phyloP scores from a whole-genome alignment of 169 alveolate genomes.

The Babesia divergens region DNA sequence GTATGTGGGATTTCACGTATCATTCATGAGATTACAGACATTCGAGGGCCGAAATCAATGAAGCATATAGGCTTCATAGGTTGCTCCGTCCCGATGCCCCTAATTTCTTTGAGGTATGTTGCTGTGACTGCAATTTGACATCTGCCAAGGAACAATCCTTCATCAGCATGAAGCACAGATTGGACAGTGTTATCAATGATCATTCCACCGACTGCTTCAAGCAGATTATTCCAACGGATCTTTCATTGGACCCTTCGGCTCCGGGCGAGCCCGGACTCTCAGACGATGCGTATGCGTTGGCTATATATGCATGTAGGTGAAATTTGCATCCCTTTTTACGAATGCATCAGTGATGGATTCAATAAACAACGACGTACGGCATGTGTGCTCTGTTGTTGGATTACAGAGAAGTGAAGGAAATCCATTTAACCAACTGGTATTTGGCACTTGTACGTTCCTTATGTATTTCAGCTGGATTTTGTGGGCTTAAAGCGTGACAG shows the following conservation, averaged over 20 bases:
- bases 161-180: conserved; percentile 26
- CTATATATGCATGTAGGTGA: conserved; percentile 46
- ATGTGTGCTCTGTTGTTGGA: conserved; percentile 14
- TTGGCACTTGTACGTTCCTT: not conserved
- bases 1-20: not conserved
- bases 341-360: conserved; percentile 40
- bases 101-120: conserved; percentile 47
- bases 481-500: conserved; percentile 53
- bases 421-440: conserved; percentile 1
- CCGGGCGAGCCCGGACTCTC: conserved; percentile 35
- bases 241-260: not conserved
- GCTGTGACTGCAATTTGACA: not conserved
- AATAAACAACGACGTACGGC: conserved; percentile 23
- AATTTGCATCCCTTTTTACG: not conserved
- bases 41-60: conserved; percentile 13
- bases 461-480: not conserved
- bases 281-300: conserved; percentile 31
- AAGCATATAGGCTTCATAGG: conserved; percentile 45
- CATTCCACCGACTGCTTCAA: not conserved
- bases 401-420: not conserved
- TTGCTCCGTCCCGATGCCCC: conserved; percentile 64
- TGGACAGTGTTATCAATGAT: conserved; percentile 25
- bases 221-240: conserved; percentile 15
- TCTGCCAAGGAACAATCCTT: conserved; percentile 47
- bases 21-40: not conserved